These are phyloP conservation scores for Stromatinia cepivora DNA, from an alignment of 2,329 filamentous ascomycete genomes.

Conservation along the genomic window DNA sequence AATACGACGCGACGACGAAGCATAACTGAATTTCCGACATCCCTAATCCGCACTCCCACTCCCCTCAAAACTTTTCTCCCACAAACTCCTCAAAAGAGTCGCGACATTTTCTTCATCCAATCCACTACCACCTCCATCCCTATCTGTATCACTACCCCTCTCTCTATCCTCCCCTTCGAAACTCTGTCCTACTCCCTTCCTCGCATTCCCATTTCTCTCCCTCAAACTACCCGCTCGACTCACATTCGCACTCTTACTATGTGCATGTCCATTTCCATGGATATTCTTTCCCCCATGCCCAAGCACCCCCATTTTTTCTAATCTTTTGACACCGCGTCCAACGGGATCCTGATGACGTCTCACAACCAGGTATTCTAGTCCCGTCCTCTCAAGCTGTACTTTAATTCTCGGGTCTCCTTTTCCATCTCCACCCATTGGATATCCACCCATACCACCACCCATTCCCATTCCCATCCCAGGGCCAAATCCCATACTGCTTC, in stretches of 20 bases:
- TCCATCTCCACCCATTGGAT: slow-evolving; percentile 45
- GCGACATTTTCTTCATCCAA: slow-evolving; percentile 46
- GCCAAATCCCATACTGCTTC: slow-evolving; percentile 20
- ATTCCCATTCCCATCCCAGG: slow-evolving; percentile 4
- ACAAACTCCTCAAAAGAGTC: slow-evolving; percentile 56
- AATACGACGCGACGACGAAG: neutral
- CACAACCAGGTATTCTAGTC: slow-evolving; percentile 73
- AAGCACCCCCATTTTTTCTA: slow-evolving; percentile 52
- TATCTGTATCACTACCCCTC: slow-evolving; percentile 33
- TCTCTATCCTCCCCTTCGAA: slow-evolving; percentile 38
- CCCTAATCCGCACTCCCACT: slow-evolving; percentile 49
- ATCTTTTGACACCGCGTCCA: slow-evolving; percentile 58
- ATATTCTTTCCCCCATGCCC: slow-evolving; percentile 53
- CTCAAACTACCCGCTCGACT: slow-evolving; percentile 29
- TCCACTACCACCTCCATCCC: slow-evolving; percentile 27
- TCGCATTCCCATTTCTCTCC: slow-evolving; percentile 17
- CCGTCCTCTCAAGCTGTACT: slow-evolving; percentile 67
- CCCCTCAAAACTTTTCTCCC: slow-evolving; percentile 59
- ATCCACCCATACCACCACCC: slow-evolving; percentile 2
- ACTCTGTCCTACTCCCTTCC: slow-evolving; percentile 46
- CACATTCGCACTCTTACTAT: slow-evolving; percentile 24
- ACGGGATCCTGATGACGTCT: slow-evolving; percentile 71
- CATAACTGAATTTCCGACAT: neutral
- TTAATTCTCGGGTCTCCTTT: slow-evolving; percentile 61
- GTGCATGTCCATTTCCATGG: slow-evolving; percentile 42